Base-by-base conservation (phyloP, 2,329 filamentous ascomycete species). In the Aureobasidium lini region DNA sequence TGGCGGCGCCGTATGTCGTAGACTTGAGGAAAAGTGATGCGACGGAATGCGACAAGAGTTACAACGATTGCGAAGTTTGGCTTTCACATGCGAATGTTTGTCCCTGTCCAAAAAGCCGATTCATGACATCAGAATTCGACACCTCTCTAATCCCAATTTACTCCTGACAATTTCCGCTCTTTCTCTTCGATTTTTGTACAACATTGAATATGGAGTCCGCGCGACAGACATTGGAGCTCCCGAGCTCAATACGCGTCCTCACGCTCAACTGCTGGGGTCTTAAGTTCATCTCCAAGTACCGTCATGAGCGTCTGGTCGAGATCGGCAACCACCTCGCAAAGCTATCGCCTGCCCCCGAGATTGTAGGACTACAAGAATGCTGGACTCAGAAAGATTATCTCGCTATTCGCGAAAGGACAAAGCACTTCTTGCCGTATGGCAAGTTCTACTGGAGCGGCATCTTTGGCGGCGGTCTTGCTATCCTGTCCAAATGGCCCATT, bases 221-320 rank as follows among this genome's bases (percentile, higher is more conserved):
- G 16, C 23, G 23, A 18, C 16, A 48, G 6, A 23, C 60, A 28
- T n/a, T n/a, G 46, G 49, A 60, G 44, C 62, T 71, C 69, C 65
- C 83, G 6, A 72, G 81, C 16, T 76, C 76, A 34, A 81, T 97
- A 70, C 87, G 88, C 69, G 80, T 97, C 66, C 77, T 96, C 64
- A 94, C 90, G 4, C 84, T 96, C 72, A 99, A 99, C 75, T 96
- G 91, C 83, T 97, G 94, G 93, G 94, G 94, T 54, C 84, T 97
- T 62, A 93, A 95, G 69, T 90, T 85, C 76, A 81, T 97, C 68
- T 86, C 92, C 54, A 86, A 86, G 65, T 83, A 89, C 65, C 89
- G 92, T 65, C 78, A 82, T 64, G 86, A 88, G 67, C 89, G 94
- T 44, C 82, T 97, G 53, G 75, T 81, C 32, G 89, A 95, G 72